Percentiles rank a stretch among this genome's conserved stretches.
phyloP scores from a whole-genome alignment of 129 eudicot species.

The Flaveria brownii region DNA sequence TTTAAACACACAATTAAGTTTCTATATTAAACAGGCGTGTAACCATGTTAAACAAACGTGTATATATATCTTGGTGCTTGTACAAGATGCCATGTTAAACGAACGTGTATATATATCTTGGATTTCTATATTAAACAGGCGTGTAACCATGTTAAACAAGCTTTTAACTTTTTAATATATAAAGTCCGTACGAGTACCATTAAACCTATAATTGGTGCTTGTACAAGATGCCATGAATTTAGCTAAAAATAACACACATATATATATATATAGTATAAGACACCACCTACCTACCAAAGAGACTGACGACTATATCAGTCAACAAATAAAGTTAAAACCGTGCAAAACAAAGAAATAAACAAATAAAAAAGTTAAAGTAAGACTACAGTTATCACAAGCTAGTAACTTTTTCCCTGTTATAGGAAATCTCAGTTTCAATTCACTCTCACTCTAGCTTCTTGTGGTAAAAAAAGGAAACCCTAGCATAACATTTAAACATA shows the following conservation, averaged over 20 bases:
- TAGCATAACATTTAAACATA: constrained; percentile 15
- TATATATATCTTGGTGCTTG: too few species aligned
- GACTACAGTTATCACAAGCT: neutral
- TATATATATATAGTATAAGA: neutral
- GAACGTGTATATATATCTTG: too few species aligned
- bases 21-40: too few species aligned
- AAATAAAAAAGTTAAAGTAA: constrained; percentile 16
- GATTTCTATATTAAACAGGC: too few species aligned
- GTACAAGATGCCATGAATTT: too few species aligned
- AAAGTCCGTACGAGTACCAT: too few species aligned
- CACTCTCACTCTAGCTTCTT: constrained; percentile 15
- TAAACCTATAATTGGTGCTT: too few species aligned
- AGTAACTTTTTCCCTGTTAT: constrained; percentile 27
- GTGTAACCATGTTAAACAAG: too few species aligned
- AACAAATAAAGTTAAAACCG: neutral
- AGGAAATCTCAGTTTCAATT: constrained; percentile 8
- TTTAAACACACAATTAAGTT: too few species aligned
- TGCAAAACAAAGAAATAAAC: neutral
- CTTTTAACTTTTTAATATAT: too few species aligned
- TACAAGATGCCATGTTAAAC: too few species aligned
- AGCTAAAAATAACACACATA: neutral
- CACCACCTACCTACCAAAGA: constrained; percentile 21
- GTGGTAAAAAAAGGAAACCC: constrained; percentile 32
- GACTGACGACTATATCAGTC: neutral
- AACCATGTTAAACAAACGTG: too few species aligned